A percentile compares a stretch with the other conserved stretches of the same genome.
These are phyloP conservation scores for Mycosphaerella sp. DNA, from an alignment of 2,329 filamentous ascomycete species.

Conservation along the genomic window DNA sequence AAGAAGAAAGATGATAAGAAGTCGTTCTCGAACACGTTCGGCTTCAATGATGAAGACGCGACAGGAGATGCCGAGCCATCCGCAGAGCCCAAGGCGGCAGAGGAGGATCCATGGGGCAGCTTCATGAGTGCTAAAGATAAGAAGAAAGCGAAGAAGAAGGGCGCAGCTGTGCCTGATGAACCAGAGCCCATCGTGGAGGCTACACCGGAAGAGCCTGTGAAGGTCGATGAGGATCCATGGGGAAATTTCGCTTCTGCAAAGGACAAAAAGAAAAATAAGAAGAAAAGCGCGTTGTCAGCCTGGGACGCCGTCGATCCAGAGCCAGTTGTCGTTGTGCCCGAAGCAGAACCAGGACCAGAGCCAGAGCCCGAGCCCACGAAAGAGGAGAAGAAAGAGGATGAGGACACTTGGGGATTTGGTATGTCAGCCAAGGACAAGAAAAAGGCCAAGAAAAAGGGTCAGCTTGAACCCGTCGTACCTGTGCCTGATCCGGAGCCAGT, in stretches of 20 bases:
- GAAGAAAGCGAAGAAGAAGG: constrained; percentile 29
- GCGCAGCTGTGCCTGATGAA: constrained; percentile 13
- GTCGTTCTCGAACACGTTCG: constrained; percentile 34
- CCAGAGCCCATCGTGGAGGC: constrained; percentile 26
- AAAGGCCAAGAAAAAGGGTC: constrained; percentile 46
- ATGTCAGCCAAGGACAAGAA: constrained; percentile 41
- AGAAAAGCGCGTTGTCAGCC: constrained; percentile 26
- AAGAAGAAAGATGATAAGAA: constrained; percentile 28
- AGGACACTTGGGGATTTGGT: constrained; percentile 32
- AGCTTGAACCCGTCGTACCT: constrained; percentile 21
- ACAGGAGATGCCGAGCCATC: constrained; percentile 19
- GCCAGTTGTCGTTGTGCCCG: neutral
- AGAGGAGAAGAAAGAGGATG: constrained; percentile 35
- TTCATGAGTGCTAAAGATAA: constrained; percentile 31
- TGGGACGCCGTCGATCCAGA: neutral
- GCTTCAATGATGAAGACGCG: constrained; percentile 28
- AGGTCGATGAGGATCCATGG: constrained; percentile 32
- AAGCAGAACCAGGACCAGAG: neutral
- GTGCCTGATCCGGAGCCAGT: constrained; percentile 19
- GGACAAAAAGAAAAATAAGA: constrained; percentile 42
- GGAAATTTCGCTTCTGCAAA: constrained; percentile 23
- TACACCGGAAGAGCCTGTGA: constrained; percentile 22
- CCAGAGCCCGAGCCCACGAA: constrained; percentile 35
- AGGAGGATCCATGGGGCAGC: constrained; percentile 24
- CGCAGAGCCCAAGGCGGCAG: constrained; percentile 20